Conservation (phyloP, 139 green algal species). For the Ulvella scutata region DNA sequence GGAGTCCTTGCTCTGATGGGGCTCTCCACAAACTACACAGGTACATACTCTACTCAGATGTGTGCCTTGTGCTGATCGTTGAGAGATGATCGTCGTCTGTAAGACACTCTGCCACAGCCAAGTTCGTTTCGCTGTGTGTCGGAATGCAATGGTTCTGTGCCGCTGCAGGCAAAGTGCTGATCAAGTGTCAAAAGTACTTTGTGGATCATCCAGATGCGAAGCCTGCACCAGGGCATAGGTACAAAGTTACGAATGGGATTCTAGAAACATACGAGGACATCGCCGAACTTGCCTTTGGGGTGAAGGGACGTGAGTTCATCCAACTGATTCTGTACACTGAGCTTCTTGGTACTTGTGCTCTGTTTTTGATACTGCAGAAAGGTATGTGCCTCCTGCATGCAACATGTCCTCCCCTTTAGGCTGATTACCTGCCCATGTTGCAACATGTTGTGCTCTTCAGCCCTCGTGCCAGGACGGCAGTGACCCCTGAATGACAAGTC, state of each 20-base stretch:
- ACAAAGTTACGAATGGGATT: not conserved
- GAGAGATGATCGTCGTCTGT: not conserved
- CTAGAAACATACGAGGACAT: conserved; percentile 43
- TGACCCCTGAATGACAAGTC: too few relatives aligned
- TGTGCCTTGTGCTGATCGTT: not conserved
- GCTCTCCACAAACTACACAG: conserved; percentile 45
- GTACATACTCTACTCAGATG: conserved; percentile 4
- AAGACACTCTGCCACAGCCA: not conserved
- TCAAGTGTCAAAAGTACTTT: conserved; percentile 20
- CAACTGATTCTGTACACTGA: conserved; percentile 53
- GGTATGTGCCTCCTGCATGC: not conserved
- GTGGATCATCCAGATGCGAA: conserved; percentile 2
- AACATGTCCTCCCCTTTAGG: not conserved
- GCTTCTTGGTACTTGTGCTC: conserved; percentile 50
- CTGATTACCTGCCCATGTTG: conserved; percentile 31
- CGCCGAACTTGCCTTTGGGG: conserved; percentile 41
- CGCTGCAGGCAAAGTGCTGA: conserved; percentile 21
- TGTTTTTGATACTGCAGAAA: conserved; percentile 54
- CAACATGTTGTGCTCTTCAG: not conserved
- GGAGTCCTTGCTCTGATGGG: conserved; percentile 37
- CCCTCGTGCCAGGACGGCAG: too few relatives aligned
- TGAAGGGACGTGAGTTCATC: conserved; percentile 27
- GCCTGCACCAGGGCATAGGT: not conserved
- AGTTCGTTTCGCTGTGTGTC: too few relatives aligned
- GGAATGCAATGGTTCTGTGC: not conserved